A percentile compares a stretch with the other conserved stretches of the same genome.
Conservation (phyloP, 306 rosid species). For the Begonia masoniana region DNA sequence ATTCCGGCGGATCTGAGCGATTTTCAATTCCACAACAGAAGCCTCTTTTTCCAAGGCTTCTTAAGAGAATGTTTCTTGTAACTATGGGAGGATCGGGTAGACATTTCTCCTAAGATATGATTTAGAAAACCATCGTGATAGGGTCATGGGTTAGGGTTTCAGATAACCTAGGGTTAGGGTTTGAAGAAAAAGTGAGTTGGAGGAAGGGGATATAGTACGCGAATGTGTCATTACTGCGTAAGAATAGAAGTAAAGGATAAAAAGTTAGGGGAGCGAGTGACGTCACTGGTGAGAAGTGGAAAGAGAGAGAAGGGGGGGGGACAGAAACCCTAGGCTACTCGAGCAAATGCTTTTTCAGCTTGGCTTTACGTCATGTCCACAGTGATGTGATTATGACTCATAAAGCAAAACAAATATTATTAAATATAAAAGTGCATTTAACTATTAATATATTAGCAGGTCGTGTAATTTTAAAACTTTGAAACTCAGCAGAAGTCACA, state of each 20-base stretch:
- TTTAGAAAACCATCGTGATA: too few species aligned
- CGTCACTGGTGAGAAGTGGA: conserved; percentile 22
- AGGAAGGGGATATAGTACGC: conserved; percentile 13
- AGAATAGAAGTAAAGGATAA: conserved; percentile 18
- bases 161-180: conserved; percentile 21
- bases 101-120: too few species aligned
- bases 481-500: too few species aligned
- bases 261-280: conserved; percentile 14
- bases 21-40: too few species aligned
- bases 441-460: too few species aligned
- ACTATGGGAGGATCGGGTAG: too few species aligned
- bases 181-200: neutral
- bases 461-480: too few species aligned
- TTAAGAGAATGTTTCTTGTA: too few species aligned
- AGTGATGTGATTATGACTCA: neutral
- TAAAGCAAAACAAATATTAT: neutral
- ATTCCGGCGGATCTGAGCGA: too few species aligned
- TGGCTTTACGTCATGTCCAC: neutral
- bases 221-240: conserved; percentile 36
- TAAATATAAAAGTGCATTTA: too few species aligned
- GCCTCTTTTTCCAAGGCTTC: too few species aligned
- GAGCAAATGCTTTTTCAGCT: neutral
- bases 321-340: neutral
- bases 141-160: conserved; percentile 9
- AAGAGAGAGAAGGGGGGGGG: neutral